Evolutionary conservation across 2,329 filamentous ascomycete genomes (phyloP).

Genomic region (Fusarium continuum): DNA sequence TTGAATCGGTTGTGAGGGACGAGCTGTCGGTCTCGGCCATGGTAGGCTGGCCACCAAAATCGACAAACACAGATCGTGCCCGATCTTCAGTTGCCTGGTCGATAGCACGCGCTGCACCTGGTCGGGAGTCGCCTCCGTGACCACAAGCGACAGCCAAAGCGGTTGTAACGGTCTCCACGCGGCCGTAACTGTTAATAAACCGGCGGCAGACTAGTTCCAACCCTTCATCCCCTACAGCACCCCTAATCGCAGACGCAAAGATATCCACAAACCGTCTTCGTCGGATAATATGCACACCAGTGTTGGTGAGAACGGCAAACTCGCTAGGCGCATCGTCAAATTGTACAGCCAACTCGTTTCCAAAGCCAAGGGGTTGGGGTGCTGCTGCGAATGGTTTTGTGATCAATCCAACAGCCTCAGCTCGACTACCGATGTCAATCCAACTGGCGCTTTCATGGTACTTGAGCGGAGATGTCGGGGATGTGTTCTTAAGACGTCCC

Average conservation of each 20-base stretch:
- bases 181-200: slow-evolving; percentile 86
- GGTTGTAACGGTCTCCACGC: slow-evolving; percentile 87
- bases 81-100: slow-evolving; percentile 88
- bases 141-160: slow-evolving; percentile 95
- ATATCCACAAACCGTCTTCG: slow-evolving; percentile 88
- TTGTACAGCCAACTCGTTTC: slow-evolving; percentile 96
- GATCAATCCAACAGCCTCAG: slow-evolving; percentile 81
- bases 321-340: slow-evolving; percentile 86
- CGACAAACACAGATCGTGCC: slow-evolving; percentile 88
- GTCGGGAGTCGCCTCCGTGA: slow-evolving; percentile 79
- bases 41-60: slow-evolving; percentile 87
- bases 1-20: slow-evolving; percentile 78
- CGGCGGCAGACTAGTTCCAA: slow-evolving; percentile 83
- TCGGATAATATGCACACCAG: slow-evolving; percentile 86
- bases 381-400: slow-evolving; percentile 77
- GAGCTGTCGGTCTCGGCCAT: slow-evolving; percentile 81
- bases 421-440: slow-evolving; percentile 76
- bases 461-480: slow-evolving; percentile 61
- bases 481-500: slow-evolving; percentile 76
- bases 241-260: slow-evolving; percentile 83
- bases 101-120: slow-evolving; percentile 78
- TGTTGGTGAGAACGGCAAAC: slow-evolving; percentile 90
- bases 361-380: slow-evolving; percentile 78
- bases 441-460: slow-evolving; percentile 85
- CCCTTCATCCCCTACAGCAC: slow-evolving; percentile 78